Evolutionary conservation across 1,284 basidiomycete genomes (phyloP), one percentile per base, ranked within the genome.

Genomic region (Bjerkandera adusta): DNA sequence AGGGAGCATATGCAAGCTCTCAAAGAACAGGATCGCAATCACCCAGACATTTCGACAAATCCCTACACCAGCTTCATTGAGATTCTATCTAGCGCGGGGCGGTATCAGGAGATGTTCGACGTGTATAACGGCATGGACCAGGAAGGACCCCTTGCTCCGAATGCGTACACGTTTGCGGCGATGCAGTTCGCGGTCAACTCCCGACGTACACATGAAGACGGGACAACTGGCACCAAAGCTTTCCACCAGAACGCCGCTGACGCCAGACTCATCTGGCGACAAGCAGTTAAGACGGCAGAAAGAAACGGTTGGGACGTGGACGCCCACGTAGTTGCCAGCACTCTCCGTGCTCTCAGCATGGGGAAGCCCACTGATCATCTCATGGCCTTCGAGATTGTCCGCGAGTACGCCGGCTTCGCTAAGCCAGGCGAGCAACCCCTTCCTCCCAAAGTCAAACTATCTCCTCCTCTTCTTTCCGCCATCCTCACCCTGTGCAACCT

Each of bases 91-190:
- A 72, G 72, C 24, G 72, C 76, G 4, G 73, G 73, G 12, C 62
- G 73, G 7, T 75, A 80, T 51, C 78, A 85, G 53, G 75, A 76
- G 50, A 73, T 87, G 16, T 85, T 87, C 51, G 86, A 89, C 52
- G 76, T 88, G 40, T 89, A 81, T 64, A 79, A 85, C 56, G 69
- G 70, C 13, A 64, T 89, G 59, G 78, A 81, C 45, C 56, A 71
- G 10, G 70, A 76, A 4, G 85, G 83, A 4, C 75, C 73, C 6
- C 59, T 80, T 8, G 68, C 77, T 1, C 76, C 86, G 2, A 68
- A 82, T 53, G 68, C 68, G 37, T 68, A 73, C 50, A 68, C 84
- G 12, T 89, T 77, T 59, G 76, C 81, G 3, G 71, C 76, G 45
- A 76, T 89, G 66, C 76, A 90, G 56, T 66, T 69, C 29, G 75